phyloP scores from a whole-genome alignment of 225 moss, liverwort and hornwort genomes.

The Marchantia paleacea region DNA sequence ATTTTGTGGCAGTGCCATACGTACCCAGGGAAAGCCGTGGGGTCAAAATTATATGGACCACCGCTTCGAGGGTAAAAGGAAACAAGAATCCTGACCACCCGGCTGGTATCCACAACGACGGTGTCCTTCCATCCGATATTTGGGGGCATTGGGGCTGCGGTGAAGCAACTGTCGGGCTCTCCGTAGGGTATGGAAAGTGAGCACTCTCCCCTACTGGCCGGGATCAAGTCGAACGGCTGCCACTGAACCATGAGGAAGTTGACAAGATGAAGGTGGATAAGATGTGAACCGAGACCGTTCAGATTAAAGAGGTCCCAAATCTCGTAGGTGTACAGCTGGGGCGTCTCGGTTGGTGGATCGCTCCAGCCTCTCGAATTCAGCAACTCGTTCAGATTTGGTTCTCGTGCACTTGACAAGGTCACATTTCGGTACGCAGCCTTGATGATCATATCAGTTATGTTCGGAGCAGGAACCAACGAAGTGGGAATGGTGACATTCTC shows the following conservation, averaged over 20 bases:
- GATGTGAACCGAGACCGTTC: conserved; percentile 5
- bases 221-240: conserved; percentile 43
- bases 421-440: too few relatives aligned
- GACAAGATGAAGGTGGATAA: conserved; percentile 55
- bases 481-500: too few relatives aligned
- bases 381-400: too few relatives aligned
- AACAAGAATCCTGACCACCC: conserved; percentile 29
- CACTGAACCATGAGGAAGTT: conserved; percentile 39
- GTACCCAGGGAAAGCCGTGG: conserved; percentile 19
- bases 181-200: conserved; percentile 18
- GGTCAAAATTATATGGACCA: conserved; percentile 27
- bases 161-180: conserved; percentile 35
- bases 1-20: conserved; percentile 34
- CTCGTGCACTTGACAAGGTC: too few relatives aligned
- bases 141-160: background rate
- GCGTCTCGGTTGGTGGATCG: too few relatives aligned
- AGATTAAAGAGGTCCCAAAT: too few relatives aligned
- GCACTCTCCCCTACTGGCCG: conserved; percentile 29
- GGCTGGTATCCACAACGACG: conserved; percentile 8
- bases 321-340: too few relatives aligned
- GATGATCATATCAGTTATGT: too few relatives aligned
- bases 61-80: conserved; percentile 40
- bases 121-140: conserved; percentile 57
- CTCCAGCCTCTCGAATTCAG: too few relatives aligned
- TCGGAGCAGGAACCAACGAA: too few relatives aligned